Percentiles rank a stretch among this genome's conserved stretches.
These are phyloP conservation scores for Endotrypanum monterogeii DNA, from an alignment of 208 protist species.

Conservation along the genomic window DNA sequence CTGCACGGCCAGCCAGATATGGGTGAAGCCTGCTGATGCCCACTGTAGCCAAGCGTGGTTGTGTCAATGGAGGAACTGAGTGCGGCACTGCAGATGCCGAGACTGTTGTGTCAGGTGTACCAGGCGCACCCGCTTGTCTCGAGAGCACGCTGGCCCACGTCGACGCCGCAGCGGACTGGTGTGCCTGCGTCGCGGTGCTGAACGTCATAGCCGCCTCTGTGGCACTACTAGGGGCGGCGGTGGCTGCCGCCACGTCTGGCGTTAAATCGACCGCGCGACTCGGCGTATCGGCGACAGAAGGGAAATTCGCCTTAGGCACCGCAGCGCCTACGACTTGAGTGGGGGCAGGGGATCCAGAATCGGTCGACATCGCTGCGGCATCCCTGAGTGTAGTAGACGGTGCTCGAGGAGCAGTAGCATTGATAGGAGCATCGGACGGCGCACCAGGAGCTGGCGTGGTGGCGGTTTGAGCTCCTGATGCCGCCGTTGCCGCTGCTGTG, in stretches of 20 bases:
- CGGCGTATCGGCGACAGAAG: conserved; percentile 20
- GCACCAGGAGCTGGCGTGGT: background rate
- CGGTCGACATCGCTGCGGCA: background rate
- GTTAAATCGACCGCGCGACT: background rate
- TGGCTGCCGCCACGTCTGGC: background rate
- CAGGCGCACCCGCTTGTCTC: background rate
- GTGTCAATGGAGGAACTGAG: background rate
- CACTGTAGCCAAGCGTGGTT: conserved; percentile 7
- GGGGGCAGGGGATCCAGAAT: conserved; percentile 8
- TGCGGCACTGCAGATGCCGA: background rate
- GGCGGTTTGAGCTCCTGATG: background rate
- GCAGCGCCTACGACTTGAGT: background rate
- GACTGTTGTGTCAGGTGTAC: too few species aligned
- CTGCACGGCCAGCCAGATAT: background rate
- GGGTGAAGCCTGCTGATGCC: conserved; percentile 44
- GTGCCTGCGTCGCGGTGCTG: background rate
- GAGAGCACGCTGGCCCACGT: background rate
- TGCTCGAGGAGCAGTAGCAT: background rate
- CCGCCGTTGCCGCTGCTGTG: too few species aligned
- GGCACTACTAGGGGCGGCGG: background rate
- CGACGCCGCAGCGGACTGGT: background rate
- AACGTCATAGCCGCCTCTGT: background rate
- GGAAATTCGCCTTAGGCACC: conserved; percentile 1
- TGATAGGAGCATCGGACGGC: background rate
- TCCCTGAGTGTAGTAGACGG: background rate